Evolutionary conservation across 345 rosid species (phyloP).

Genomic region (Lagerstroemia speciosa): DNA sequence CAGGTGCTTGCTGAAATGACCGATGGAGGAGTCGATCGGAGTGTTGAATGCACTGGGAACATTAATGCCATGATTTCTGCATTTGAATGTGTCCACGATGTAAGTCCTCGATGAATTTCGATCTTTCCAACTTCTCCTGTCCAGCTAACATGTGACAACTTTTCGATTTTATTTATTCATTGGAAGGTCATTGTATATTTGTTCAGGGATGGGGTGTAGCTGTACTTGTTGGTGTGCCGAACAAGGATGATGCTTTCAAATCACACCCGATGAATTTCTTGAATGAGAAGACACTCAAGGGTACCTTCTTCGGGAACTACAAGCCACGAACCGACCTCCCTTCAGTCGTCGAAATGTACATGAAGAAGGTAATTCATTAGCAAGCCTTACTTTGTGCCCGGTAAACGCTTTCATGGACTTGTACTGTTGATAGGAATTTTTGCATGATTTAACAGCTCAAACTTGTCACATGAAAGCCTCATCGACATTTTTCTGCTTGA

Average conservation of each 20-base stretch:
- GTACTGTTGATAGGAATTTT: neutral
- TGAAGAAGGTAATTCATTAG: slow-evolving; percentile 24
- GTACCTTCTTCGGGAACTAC: slow-evolving; percentile 37
- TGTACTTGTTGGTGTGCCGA: slow-evolving; percentile 34
- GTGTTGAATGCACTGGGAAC: slow-evolving; percentile 39
- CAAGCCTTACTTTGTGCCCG: no score
- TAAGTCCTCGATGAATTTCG: neutral
- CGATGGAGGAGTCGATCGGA: slow-evolving; percentile 38
- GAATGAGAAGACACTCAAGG: slow-evolving; percentile 35
- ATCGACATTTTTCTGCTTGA: no score
- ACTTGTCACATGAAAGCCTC: no score
- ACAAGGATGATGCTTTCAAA: slow-evolving; percentile 35
- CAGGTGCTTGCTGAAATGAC: slow-evolving; percentile 43
- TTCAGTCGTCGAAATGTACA: slow-evolving; percentile 26
- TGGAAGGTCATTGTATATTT: neutral
- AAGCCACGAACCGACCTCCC: slow-evolving; percentile 38
- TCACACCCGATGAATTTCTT: slow-evolving; percentile 29
- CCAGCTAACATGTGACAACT: neutral
- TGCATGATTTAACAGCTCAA: neutral
- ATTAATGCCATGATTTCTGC: slow-evolving; percentile 37
- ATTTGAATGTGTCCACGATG: slow-evolving; percentile 39
- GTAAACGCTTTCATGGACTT: neutral
- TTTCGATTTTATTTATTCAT: neutral
- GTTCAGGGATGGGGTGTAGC: slow-evolving; percentile 44
- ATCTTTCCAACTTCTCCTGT: neutral